Conservation (phyloP, 108 stramenopile species). For the Skeletonema marinoi region DNA sequence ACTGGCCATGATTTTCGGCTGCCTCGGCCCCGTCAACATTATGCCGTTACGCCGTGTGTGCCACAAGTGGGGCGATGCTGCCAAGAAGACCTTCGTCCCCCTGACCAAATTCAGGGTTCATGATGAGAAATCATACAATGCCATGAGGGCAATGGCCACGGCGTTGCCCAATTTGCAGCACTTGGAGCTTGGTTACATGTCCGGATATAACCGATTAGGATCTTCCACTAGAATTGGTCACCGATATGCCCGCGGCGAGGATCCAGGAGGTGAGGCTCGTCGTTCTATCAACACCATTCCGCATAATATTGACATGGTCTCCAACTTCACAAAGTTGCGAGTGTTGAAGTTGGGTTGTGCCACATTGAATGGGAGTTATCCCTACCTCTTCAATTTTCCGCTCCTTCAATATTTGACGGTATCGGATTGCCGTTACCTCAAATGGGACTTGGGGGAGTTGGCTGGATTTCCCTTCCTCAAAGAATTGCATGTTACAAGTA, state of each 20-base stretch:
- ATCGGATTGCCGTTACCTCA: neutral
- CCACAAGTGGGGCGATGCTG: neutral
- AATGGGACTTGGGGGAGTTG: slow-evolving; percentile 15
- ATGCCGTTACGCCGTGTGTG: neutral
- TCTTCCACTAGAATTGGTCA: neutral
- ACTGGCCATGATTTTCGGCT: neutral
- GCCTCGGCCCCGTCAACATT: neutral
- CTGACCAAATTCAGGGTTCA: neutral
- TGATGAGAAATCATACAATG: neutral
- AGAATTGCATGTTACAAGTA: neutral
- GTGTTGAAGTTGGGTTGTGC: neutral
- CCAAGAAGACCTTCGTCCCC: neutral
- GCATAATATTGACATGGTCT: neutral
- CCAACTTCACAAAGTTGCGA: neutral
- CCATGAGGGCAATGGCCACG: neutral
- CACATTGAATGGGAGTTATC: slow-evolving; percentile 20
- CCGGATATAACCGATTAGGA: neutral
- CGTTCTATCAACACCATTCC: neutral
- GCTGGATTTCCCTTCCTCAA: slow-evolving; percentile 3
- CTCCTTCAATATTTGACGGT: slow-evolving; percentile 3
- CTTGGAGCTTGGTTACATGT: neutral
- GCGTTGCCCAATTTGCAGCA: neutral
- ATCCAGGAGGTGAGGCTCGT: neutral
- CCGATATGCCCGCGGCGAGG: neutral
- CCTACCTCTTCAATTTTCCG: slow-evolving; percentile 8